Evolutionary conservation across 257 asterid genomes (phyloP).

Genomic region (Knoxia roxburghii): DNA sequence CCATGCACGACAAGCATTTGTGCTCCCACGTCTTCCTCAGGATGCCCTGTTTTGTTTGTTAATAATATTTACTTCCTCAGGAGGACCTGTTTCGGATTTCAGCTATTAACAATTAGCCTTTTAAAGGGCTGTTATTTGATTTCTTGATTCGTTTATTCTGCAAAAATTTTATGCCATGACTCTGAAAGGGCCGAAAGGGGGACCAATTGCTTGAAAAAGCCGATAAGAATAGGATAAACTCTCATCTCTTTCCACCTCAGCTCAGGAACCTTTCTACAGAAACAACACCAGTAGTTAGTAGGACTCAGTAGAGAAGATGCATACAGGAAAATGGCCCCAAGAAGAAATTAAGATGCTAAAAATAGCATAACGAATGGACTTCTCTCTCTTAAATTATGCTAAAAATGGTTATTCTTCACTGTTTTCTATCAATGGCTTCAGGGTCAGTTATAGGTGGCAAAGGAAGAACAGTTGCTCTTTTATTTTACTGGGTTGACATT

Average conservation of each 20-base stretch:
- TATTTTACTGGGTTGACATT: not conserved
- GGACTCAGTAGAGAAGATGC: not conserved
- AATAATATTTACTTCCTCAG: too few species aligned
- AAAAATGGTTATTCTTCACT: not conserved
- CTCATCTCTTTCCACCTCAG: conserved; percentile 56
- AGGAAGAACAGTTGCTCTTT: not conserved
- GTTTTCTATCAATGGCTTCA: not conserved
- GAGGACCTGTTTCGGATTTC: too few species aligned
- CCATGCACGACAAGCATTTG: conserved; percentile 7
- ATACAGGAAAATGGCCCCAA: not conserved
- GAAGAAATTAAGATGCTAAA: not conserved
- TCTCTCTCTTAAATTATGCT: not conserved
- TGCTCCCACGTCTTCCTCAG: conserved; percentile 8
- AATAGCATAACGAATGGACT: conserved; percentile 1
- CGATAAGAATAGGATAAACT: conserved; percentile 40
- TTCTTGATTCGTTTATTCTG: conserved; percentile 10
- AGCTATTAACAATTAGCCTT: too few species aligned
- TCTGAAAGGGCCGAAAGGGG: conserved; percentile 9
- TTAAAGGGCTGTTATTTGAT: not conserved
- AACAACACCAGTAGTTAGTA: conserved; percentile 7
- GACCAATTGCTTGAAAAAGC: conserved; percentile 2
- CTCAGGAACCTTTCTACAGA: conserved; percentile 29
- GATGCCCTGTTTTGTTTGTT: not conserved
- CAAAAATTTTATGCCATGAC: conserved; percentile 11
- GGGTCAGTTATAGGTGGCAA: not conserved